Evolutionary conservation across 305 asterid genomes (phyloP), one percentile per base, ranked within the genome.

Genomic region (Fraxinus velutina): DNA sequence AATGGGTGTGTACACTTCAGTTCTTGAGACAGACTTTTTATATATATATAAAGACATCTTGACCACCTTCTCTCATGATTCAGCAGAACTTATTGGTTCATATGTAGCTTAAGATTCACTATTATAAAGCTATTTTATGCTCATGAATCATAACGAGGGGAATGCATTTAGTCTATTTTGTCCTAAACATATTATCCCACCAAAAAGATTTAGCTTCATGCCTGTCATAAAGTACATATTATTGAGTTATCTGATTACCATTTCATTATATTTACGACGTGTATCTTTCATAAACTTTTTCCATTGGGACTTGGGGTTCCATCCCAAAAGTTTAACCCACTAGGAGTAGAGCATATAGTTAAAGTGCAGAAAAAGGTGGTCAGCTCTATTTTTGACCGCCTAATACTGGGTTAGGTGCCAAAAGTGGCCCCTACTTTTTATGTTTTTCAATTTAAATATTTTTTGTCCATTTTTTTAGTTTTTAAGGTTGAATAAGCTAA

Each of bases 111-210:
- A 9, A 19, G 34, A 8, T 64, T 82, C 55, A 13, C 55, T 71
- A 22, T 24, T 44, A 4, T 68, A 52, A 6, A 29, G 10, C 37
- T 27, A 74, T 37, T 74, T 74, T 74, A 10, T 21, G 64, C 52
- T 70, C 73, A 75, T 29, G 47, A 70, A 57, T 79, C 27, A 30
- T 75, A 73, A 50, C 73, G 32, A 77, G 68, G 66, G n/a, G 9
- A 22, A 15, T 15, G 15, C 32, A 33, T 76, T 78, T 55, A 60
- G 76, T 73, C 22, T 75, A 34, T 68, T 62, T 75, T 60, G 50
- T 47, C 82, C 50, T n/a, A 37, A 62, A 7, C 17, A 34, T 72
- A 34, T 27, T 29, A 60, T 75, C 52, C 7, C 22, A 52, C 62
- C 27, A 12, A 78, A 62, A 74, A 1, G 5, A 62, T 62, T 22